phyloP scores from a whole-genome alignment of 148 eudicot genomes.

The Polygonum aviculare region DNA sequence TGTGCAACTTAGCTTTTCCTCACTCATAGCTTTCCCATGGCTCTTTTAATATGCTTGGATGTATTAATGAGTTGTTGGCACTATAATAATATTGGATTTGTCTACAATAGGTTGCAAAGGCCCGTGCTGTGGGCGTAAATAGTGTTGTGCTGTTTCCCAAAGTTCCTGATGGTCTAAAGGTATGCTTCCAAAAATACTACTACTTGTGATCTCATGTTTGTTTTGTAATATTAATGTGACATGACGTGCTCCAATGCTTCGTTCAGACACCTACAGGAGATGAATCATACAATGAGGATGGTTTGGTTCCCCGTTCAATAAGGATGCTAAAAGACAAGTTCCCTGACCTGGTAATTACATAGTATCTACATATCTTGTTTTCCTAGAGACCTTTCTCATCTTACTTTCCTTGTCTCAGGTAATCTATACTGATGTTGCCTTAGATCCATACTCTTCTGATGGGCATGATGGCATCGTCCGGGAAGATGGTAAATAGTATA shows the following conservation, averaged over 20 bases:
- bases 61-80: not conserved
- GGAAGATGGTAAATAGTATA: constrained; percentile 69
- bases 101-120: constrained; percentile 62
- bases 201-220: not conserved
- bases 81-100: not conserved
- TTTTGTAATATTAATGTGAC: not conserved
- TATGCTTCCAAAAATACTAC: constrained; percentile 3
- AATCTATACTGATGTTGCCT: constrained; percentile 91
- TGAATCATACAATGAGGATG: constrained; percentile 92
- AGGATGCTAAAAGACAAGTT: constrained; percentile 83
- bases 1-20: not conserved
- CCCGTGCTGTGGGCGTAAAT: constrained; percentile 90
- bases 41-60: not conserved
- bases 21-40: not conserved
- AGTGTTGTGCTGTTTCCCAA: constrained; percentile 85
- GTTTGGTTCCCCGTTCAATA: constrained; percentile 83
- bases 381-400: not conserved
- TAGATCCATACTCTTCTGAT: constrained; percentile 96
- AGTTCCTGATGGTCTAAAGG: constrained; percentile 97
- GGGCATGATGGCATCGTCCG: constrained; percentile 98
- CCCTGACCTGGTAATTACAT: constrained; percentile 81
- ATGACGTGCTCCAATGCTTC: not conserved
- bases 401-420: constrained; percentile 30
- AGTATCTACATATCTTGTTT: not conserved
- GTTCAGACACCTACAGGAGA: constrained; percentile 72